Percentiles rank a stretch among this genome's conserved stretches.
Evolutionary conservation across 140 eudicot genomes (phyloP).

Genomic region (Bidens hawaiensis): DNA sequence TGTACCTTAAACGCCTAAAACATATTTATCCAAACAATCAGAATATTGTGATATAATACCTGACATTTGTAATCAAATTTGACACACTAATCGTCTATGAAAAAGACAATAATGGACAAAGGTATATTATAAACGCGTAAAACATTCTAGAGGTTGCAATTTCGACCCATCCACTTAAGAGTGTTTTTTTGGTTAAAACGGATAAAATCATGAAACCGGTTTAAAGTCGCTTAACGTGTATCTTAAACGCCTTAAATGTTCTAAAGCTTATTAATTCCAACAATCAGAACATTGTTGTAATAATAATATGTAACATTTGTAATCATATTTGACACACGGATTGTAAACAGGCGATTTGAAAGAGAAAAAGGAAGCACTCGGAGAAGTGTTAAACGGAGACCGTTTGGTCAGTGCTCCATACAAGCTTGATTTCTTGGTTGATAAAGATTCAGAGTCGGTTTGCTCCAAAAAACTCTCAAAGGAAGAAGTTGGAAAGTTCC

Average conservation of each 20-base stretch:
- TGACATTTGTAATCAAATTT: too few species aligned
- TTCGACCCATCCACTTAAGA: not conserved
- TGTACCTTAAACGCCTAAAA: not conserved
- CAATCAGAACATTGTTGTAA: not conserved
- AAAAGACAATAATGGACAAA: too few species aligned
- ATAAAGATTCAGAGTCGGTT: conserved; percentile 32
- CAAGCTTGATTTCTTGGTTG: conserved; percentile 45
- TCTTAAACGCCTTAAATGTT: not conserved
- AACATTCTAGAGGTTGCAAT: not conserved
- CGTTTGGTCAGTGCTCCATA: conserved; percentile 49
- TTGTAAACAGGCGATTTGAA: conserved; percentile 29
- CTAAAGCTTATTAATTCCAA: not conserved
- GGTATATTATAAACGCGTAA: too few species aligned
- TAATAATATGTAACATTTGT: not conserved
- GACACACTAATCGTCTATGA: too few species aligned
- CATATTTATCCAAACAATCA: too few species aligned
- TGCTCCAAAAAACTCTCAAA: conserved; percentile 40
- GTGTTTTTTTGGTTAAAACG: not conserved
- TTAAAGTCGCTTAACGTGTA: not conserved
- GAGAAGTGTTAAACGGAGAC: conserved; percentile 52
- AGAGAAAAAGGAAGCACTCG: conserved; percentile 59
- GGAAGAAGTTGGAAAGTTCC: conserved; percentile 45
- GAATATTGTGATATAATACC: too few species aligned
- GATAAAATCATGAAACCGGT: not conserved
- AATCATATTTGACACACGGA: not conserved